Conservation (phyloP, 1,284 basidiomycete species). For the Cryptococcus sp. region DNA sequence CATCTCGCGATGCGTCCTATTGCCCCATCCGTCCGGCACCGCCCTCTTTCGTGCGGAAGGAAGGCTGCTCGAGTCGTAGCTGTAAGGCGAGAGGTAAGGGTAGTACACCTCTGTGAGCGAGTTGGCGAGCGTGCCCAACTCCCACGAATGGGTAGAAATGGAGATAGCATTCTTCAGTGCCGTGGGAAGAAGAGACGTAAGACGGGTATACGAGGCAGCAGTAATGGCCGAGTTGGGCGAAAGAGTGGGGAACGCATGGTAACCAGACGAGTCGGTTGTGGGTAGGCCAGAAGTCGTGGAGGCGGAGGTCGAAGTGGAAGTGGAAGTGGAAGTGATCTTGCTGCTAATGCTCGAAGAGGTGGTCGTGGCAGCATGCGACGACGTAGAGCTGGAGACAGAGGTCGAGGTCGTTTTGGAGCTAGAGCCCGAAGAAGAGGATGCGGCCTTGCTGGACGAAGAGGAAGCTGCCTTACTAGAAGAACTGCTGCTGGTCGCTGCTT, state of each 20-base stretch:
- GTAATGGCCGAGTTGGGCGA: constrained; percentile 13
- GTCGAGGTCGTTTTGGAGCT: neutral
- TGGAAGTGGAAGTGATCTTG: neutral
- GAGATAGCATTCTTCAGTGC: constrained; percentile 22
- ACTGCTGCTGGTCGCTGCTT: too few relatives aligned
- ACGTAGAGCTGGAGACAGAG: neutral
- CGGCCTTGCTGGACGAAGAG: neutral
- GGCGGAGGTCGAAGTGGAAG: neutral
- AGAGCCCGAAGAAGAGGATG: neutral
- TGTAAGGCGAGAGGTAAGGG: constrained; percentile 24
- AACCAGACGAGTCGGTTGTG: neutral
- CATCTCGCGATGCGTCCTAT: neutral
- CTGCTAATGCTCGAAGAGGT: neutral
- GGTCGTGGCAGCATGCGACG: neutral
- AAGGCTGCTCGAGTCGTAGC: neutral
- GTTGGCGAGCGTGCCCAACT: constrained; percentile 29
- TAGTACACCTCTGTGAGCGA: constrained; percentile 32
- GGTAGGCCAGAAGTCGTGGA: neutral
- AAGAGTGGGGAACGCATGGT: constrained; percentile 11
- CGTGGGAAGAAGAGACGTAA: constrained; percentile 20
- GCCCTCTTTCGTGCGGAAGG: neutral
- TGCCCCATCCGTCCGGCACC: neutral
- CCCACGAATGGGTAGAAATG: constrained; percentile 32
- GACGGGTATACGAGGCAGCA: constrained; percentile 12
- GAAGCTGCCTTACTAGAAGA: too few relatives aligned